Conservation (phyloP, 106 monocot genomes). For the Iris macrosiphon region DNA sequence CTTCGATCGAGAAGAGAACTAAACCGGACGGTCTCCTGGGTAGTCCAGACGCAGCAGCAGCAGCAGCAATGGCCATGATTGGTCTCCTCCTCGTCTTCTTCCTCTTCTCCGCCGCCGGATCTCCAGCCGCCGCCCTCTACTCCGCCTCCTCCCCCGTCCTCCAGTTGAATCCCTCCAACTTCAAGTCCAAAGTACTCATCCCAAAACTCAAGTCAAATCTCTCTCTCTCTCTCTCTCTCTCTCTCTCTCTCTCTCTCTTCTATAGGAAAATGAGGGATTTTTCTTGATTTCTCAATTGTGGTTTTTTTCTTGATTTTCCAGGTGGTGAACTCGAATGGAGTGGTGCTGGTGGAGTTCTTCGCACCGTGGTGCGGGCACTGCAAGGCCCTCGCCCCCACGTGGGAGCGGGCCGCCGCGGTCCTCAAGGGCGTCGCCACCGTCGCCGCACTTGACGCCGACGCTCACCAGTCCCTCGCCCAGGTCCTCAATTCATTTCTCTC, state of each 20-base stretch:
- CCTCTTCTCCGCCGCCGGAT: conserved; percentile 5
- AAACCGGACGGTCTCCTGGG: not conserved
- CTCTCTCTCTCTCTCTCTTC: not conserved
- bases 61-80: no score
- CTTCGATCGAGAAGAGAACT: no score
- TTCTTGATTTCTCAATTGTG: not conserved
- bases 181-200: conserved; percentile 87
- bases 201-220: not conserved
- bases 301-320: not conserved
- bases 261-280: not conserved
- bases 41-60: no score
- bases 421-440: conserved; percentile 81
- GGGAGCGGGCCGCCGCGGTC: conserved; percentile 88
- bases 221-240: not conserved
- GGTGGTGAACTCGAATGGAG: conserved; percentile 55
- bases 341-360: conserved; percentile 97
- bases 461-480: conserved; percentile 12
- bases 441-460: conserved; percentile 13
- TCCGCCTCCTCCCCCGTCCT: conserved; percentile 84
- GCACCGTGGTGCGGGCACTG: conserved; percentile 99
- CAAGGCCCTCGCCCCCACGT: conserved; percentile 69
- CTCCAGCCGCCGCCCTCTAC: conserved; percentile 58
- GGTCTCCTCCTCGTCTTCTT: conserved; percentile 13
- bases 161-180: conserved; percentile 85
- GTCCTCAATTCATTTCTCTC: no score